phyloP scores from a whole-genome alignment of 768 basidiomycete genomes.

The Leucosporidium scottii region DNA sequence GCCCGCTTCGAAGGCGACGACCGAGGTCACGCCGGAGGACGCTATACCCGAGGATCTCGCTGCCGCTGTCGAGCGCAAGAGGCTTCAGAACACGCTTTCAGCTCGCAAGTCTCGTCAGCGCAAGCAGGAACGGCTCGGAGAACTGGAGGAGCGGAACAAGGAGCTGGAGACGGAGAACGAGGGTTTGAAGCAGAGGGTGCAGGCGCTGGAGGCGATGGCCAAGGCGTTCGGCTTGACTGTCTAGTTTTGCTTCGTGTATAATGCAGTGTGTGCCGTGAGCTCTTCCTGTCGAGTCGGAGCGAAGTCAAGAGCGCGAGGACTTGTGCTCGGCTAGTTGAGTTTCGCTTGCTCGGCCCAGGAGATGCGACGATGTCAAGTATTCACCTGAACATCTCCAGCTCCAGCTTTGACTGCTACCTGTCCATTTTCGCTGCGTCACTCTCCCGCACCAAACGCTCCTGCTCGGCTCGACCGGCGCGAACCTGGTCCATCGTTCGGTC shows the following conservation, averaged over 20 bases:
- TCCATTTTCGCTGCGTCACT: too few species aligned
- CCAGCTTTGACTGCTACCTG: too few species aligned
- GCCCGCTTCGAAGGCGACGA: not conserved
- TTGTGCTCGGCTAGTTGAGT: too few species aligned
- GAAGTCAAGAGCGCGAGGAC: too few species aligned
- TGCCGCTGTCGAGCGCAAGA: slow-evolving; percentile 64
- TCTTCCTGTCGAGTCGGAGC: too few species aligned
- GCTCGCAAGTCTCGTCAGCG: slow-evolving; percentile 70
- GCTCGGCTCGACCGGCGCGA: not conserved
- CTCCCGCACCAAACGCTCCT: too few species aligned
- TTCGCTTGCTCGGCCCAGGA: too few species aligned
- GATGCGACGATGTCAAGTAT: too few species aligned
- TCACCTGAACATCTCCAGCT: too few species aligned
- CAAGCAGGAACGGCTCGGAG: slow-evolving; percentile 51
- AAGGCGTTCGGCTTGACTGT: too few species aligned
- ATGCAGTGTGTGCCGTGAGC: too few species aligned
- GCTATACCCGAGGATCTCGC: slow-evolving; percentile 23
- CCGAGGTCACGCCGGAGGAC: not conserved
- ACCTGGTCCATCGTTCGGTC: slow-evolving; percentile 18
- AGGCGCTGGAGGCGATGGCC: not conserved
- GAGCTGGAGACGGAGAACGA: slow-evolving; percentile 15
- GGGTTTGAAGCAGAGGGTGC: not conserved
- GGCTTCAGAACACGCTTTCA: slow-evolving; percentile 73
- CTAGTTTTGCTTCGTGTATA: too few species aligned
- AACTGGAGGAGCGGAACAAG: slow-evolving; percentile 55